phyloP scores from a whole-genome alignment of 768 basidiomycete genomes.

The Phylloporus arenicola region DNA sequence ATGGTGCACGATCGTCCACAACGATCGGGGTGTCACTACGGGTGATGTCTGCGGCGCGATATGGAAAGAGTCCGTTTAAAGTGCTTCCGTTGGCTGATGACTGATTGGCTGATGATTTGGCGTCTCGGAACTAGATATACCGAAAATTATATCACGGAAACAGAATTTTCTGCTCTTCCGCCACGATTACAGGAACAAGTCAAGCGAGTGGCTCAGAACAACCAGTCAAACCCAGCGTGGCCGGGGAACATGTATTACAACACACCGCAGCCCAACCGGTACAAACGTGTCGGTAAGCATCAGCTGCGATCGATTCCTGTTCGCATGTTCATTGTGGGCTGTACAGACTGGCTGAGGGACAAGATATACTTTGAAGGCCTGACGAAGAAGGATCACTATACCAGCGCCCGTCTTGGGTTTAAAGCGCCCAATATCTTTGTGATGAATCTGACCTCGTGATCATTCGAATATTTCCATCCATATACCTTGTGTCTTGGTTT shows the following conservation, averaged over 20 bases:
- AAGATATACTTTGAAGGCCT: constrained; percentile 65
- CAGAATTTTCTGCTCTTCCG: constrained; percentile 56
- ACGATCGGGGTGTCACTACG: constrained; percentile 68
- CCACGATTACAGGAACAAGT: constrained; percentile 67
- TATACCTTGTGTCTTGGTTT: constrained; percentile 8
- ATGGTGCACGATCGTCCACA: constrained; percentile 75
- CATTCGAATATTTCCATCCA: background rate
- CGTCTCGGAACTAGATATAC: constrained; percentile 48
- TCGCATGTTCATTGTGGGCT: constrained; percentile 1
- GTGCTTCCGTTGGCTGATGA: background rate
- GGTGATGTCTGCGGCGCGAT: constrained; percentile 68
- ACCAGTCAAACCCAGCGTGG: constrained; percentile 34
- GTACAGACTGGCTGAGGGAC: constrained; percentile 73
- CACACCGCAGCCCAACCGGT: constrained; percentile 42
- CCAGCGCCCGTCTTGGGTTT: constrained; percentile 59
- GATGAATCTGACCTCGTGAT: constrained; percentile 53
- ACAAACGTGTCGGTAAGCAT: constrained; percentile 59
- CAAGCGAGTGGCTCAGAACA: constrained; percentile 50
- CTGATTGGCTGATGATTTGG: constrained; percentile 9
- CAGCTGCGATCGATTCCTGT: background rate
- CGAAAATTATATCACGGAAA: constrained; percentile 59
- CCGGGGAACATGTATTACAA: constrained; percentile 37
- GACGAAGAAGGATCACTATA: constrained; percentile 54
- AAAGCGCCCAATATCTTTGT: constrained; percentile 76
- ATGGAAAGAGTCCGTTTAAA: constrained; percentile 63